These are phyloP conservation scores for Leucosporidium yakuticum DNA, from an alignment of 768 basidiomycete genomes.

Conservation along the genomic window DNA sequence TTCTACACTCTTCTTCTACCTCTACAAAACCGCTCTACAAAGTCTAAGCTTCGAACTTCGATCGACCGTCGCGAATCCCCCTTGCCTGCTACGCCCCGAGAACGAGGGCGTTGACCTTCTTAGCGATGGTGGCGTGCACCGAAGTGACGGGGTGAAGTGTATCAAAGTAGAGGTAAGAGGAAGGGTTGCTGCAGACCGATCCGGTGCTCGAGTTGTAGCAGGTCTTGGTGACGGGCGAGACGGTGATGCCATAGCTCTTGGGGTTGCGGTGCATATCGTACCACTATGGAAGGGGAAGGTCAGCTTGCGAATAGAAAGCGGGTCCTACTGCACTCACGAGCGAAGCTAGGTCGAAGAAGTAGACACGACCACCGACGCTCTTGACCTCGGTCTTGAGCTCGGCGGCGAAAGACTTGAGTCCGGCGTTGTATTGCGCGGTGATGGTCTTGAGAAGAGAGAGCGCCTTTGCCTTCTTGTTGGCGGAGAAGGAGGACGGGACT, in stretches of 20 bases:
- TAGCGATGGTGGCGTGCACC: slow-evolving; percentile 18
- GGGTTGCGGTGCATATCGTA: slow-evolving; percentile 9
- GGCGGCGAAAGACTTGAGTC: slow-evolving; percentile 4
- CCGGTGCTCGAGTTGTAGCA: slow-evolving; percentile 21
- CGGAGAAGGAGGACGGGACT: background rate
- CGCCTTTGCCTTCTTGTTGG: background rate
- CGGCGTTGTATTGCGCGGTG: slow-evolving; percentile 27
- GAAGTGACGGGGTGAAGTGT: slow-evolving; percentile 29
- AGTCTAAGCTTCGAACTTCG: too few relatives aligned
- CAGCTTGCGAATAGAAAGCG: too few relatives aligned
- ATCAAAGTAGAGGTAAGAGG: slow-evolving; percentile 27
- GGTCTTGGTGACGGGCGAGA: slow-evolving; percentile 1
- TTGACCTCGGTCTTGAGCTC: slow-evolving; percentile 8
- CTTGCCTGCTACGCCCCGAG: too few relatives aligned
- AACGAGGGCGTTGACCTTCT: slow-evolving; percentile 25
- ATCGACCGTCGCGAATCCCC: too few relatives aligned
- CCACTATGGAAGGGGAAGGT: slow-evolving; percentile 1
- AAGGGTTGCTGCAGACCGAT: slow-evolving; percentile 18
- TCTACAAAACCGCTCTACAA: too few relatives aligned
- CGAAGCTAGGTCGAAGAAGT: slow-evolving; percentile 16
- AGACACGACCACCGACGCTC: background rate
- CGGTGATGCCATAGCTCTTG: slow-evolving; percentile 8
- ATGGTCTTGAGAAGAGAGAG: slow-evolving; percentile 23
- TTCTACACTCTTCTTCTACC: too few relatives aligned
- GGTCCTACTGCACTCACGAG: slow-evolving; percentile 7